These are phyloP conservation scores for Helminthosporium solani DNA, from an alignment of 2,329 filamentous ascomycete species.

Conservation along the genomic window DNA sequence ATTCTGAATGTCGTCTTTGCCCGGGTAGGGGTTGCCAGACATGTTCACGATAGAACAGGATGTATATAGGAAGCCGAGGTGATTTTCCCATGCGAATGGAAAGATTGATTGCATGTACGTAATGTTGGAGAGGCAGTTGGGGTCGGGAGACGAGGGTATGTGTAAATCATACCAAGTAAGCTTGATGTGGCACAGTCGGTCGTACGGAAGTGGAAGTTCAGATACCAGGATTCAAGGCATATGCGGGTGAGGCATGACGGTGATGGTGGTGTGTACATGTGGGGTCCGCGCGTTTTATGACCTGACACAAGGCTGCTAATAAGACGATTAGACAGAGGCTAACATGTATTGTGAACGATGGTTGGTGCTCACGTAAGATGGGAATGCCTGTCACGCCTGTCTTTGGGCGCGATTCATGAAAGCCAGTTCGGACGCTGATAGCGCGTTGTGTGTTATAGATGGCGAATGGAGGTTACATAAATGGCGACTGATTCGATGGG, in stretches of 20 bases:
- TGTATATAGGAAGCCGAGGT: no score
- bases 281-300: not conserved
- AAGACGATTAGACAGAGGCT: not conserved
- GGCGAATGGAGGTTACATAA: not conserved
- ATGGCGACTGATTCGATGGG: not conserved
- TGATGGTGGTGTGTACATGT: conserved; percentile 6
- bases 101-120: not conserved
- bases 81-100: no score
- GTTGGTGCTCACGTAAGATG: not conserved
- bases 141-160: not conserved
- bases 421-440: not conserved
- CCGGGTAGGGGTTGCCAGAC: no score
- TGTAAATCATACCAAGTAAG: not conserved
- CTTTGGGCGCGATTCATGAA: not conserved
- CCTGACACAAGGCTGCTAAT: conserved; percentile 4
- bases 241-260: not conserved
- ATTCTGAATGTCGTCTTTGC: no score
- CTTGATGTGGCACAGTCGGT: conserved; percentile 1
- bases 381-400: not conserved
- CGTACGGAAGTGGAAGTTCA: conserved; percentile 2
- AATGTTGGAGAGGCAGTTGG: no score
- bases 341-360: not conserved
- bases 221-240: no score
- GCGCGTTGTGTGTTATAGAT: not conserved
- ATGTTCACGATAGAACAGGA: no score